Percentiles rank a stretch among this genome's conserved stretches.
phyloP scores from a whole-genome alignment of 352 stramenopile species.

The Pythium plurisporium region DNA sequence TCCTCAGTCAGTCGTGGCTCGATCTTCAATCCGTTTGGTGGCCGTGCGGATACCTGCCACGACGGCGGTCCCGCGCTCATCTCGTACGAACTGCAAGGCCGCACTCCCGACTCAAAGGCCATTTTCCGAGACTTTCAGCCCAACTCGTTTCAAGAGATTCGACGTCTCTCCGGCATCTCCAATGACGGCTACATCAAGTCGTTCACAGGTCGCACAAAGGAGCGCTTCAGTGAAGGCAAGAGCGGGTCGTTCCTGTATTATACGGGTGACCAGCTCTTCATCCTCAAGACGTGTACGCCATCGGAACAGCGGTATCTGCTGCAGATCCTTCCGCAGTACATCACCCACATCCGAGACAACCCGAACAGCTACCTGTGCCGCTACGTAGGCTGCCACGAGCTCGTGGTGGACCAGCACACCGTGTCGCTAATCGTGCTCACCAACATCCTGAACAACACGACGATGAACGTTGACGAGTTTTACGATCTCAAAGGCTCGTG shows the following conservation, averaged over 20 bases:
- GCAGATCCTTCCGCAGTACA: slow-evolving; percentile 87
- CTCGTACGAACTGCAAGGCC: slow-evolving; percentile 67
- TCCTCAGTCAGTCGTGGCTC: slow-evolving; percentile 67
- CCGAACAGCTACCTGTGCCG: slow-evolving; percentile 86
- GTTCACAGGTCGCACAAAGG: slow-evolving; percentile 71
- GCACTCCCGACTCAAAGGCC: slow-evolving; percentile 37
- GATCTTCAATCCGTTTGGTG: slow-evolving; percentile 62
- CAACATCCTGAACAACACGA: slow-evolving; percentile 86
- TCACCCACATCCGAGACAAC: slow-evolving; percentile 68
- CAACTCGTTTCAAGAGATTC: slow-evolving; percentile 77
- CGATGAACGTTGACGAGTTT: slow-evolving; percentile 81
- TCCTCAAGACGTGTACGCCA: slow-evolving; percentile 86
- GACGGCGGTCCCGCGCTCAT: slow-evolving; percentile 40
- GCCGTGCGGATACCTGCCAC: slow-evolving; percentile 32
- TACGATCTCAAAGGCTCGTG: slow-evolving; percentile 91
- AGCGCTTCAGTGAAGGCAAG: slow-evolving; percentile 89
- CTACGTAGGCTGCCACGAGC: slow-evolving; percentile 85
- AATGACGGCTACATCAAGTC: slow-evolving; percentile 72
- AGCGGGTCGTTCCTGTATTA: slow-evolving; percentile 89
- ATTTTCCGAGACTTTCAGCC: slow-evolving; percentile 85
- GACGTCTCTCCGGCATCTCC: slow-evolving; percentile 72
- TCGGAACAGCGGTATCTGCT: slow-evolving; percentile 80
- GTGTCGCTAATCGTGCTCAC: slow-evolving; percentile 87
- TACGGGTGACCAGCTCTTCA: slow-evolving; percentile 84
- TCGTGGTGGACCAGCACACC: slow-evolving; percentile 83